These are phyloP conservation scores for Xylaria grammica DNA, from an alignment of 495 filamentous ascomycete genomes.

Conservation along the genomic window DNA sequence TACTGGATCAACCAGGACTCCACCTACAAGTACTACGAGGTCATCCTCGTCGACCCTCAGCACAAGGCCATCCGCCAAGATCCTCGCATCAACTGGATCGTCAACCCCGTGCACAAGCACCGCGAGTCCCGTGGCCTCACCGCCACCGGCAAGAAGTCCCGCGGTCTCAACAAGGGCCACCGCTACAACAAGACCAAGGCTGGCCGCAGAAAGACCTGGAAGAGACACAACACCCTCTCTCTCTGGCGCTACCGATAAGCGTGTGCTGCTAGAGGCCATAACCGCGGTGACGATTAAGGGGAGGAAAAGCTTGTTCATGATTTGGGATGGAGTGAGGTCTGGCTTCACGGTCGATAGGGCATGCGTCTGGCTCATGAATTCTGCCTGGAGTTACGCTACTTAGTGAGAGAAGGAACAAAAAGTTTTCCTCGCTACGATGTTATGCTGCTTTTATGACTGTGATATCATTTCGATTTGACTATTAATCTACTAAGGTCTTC, in stretches of 20 bases:
- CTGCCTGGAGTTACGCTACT: conserved; percentile 40
- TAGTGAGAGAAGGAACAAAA: conserved; percentile 40
- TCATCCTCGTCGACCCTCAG: conserved; percentile 99
- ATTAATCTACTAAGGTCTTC: conserved; percentile 12
- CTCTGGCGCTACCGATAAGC: conserved; percentile 82
- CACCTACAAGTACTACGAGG: conserved; percentile 99
- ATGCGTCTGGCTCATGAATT: conserved; percentile 42
- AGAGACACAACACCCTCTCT: conserved; percentile 96
- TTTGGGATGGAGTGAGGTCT: conserved; percentile 33
- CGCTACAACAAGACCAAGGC: conserved; percentile 95
- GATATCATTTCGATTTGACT: conserved; percentile 23
- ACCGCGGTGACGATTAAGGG: conserved; percentile 21
- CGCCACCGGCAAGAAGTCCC: conserved; percentile 97
- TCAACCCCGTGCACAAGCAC: conserved; percentile 99
- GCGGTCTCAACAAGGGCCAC: conserved; percentile 98
- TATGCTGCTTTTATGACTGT: conserved; percentile 26
- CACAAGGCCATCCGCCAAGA: conserved; percentile 99
- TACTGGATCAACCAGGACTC: conserved; percentile 99
- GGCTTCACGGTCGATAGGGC: conserved; percentile 38
- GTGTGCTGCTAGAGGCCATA: conserved; percentile 27
- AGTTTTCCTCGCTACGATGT: conserved; percentile 30
- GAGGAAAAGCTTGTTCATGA: conserved; percentile 31
- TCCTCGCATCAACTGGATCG: conserved; percentile 99
- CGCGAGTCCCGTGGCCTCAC: conserved; percentile 96
- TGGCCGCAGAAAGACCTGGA: conserved; percentile 98